Evolutionary conservation across 1,139 yeast genomes (phyloP).

Genomic region (Debaryomyces nepalensis): DNA sequence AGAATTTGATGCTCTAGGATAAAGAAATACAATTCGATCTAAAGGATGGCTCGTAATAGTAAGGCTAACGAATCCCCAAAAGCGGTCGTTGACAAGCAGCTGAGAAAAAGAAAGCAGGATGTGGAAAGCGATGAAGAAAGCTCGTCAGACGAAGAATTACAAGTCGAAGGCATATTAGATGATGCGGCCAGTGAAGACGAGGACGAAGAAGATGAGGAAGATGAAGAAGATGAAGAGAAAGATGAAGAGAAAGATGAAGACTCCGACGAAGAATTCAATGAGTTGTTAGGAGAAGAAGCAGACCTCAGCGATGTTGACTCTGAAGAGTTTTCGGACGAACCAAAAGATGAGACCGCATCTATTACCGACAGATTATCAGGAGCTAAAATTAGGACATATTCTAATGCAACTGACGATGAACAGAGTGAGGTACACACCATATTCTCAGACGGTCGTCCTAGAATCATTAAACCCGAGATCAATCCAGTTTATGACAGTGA

Average conservation of each 20-base stretch:
- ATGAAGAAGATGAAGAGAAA: constrained; percentile 33
- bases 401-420: constrained; percentile 39
- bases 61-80: constrained; percentile 10
- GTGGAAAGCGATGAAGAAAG: constrained; percentile 24
- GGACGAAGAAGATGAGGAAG: constrained; percentile 24
- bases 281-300: constrained; percentile 56
- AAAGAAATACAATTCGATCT: constrained; percentile 2
- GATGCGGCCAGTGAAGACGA: constrained; percentile 29
- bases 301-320: constrained; percentile 42
- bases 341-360: constrained; percentile 50
- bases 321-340: constrained; percentile 54
- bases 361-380: constrained; percentile 61
- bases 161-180: constrained; percentile 35
- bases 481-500: constrained; percentile 92
- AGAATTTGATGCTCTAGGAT: not conserved
- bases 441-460: constrained; percentile 79
- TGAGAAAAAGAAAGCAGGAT: constrained; percentile 26
- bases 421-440: constrained; percentile 48
- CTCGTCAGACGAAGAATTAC: constrained; percentile 30
- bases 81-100: constrained; percentile 11
- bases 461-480: constrained; percentile 84
- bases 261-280: constrained; percentile 66
- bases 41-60: constrained; percentile 19
- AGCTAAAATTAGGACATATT: constrained; percentile 54
- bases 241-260: constrained; percentile 38